Evolutionary conservation across 495 filamentous ascomycete species (phyloP), one percentile per base, ranked within the genome.

Genomic region (Aspergillus carlsbadensis): DNA sequence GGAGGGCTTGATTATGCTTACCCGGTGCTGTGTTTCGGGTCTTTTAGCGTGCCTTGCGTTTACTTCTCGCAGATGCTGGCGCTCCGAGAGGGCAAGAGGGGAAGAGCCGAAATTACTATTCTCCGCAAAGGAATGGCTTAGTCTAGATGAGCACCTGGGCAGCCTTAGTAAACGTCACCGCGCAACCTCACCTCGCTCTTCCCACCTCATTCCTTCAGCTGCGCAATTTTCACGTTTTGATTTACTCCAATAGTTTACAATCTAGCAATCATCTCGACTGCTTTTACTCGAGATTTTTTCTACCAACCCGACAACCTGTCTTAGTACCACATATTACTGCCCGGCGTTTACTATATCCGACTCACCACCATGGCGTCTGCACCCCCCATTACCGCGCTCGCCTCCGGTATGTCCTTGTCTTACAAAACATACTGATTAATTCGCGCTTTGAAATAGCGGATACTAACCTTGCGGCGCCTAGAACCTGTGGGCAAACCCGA

Each of bases 131-230:
- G 64, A 71, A 58, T 46, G 58, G 55, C 57, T 64, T 65, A 72
- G 64, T 58, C 62, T 58, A 61, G 20, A 53, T 59, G 56, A 60
- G 43, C 51, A 36, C 22, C 55, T 59, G 56, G 61, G 43, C 51
- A 36, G 36, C 52, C 60, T 68, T 68, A 70, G 67, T 70, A 65
- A 71, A 73, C 70, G 70, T 73, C 70, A 75, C 69, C 60, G 66
- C 66, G 68, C 69, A 68, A 73, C 69, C 67, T 73, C 70, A 68
- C 54, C 53, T 70, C 45, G 31, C 34, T 47, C 44, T 52, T 54
- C 55, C 13, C 26, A 11, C 44, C 37, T 46, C 37, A 48, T 59
- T 53, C 39, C 54, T 41, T 43, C 54, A 33, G 40, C 47, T 43
- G 21, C 53, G 17, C 29, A 43, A 37, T 46, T 20, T 37, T 22